Conservation (phyloP, 257 asterid species). For the Forsythia viridissima region DNA sequence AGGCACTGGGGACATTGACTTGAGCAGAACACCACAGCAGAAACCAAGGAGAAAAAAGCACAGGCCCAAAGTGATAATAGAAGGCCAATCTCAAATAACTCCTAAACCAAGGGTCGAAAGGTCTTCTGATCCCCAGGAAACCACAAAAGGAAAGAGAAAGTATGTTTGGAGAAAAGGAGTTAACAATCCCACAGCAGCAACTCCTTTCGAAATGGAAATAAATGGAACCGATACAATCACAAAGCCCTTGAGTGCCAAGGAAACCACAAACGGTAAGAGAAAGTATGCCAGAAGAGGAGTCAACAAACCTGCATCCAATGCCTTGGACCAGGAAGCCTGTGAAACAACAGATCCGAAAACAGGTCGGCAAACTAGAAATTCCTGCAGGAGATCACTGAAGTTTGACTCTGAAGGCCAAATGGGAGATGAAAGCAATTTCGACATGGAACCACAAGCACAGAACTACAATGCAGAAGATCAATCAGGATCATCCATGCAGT, state of each 20-base stretch:
- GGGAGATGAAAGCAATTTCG: conserved; percentile 33
- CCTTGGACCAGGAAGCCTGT: conserved; percentile 36
- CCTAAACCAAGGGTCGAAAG: conserved; percentile 43
- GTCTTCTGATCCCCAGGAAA: conserved; percentile 37
- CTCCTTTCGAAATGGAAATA: conserved; percentile 34
- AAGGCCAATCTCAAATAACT: conserved; percentile 54
- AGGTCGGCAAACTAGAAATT: conserved; percentile 41
- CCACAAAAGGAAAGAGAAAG: conserved; percentile 55
- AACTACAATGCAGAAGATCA: conserved; percentile 30
- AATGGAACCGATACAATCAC: conserved; percentile 27
- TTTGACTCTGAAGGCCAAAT: conserved; percentile 44
- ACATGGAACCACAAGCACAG: conserved; percentile 31
- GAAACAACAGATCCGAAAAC: conserved; percentile 24
- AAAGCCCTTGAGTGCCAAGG: conserved; percentile 29
- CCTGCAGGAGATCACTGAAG: conserved; percentile 66
- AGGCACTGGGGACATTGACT: conserved; percentile 47
- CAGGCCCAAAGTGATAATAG: conserved; percentile 89
- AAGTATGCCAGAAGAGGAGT: conserved; percentile 36
- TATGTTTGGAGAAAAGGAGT: conserved; percentile 46
- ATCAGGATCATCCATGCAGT: conserved; percentile 28
- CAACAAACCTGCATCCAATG: conserved; percentile 33
- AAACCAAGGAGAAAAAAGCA: conserved; percentile 78
- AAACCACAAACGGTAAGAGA: conserved; percentile 39
- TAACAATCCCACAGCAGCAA: conserved; percentile 22
- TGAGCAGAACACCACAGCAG: conserved; percentile 62